Conservation (phyloP, 306 rosid species). For the Cajanus cajan region DNA sequence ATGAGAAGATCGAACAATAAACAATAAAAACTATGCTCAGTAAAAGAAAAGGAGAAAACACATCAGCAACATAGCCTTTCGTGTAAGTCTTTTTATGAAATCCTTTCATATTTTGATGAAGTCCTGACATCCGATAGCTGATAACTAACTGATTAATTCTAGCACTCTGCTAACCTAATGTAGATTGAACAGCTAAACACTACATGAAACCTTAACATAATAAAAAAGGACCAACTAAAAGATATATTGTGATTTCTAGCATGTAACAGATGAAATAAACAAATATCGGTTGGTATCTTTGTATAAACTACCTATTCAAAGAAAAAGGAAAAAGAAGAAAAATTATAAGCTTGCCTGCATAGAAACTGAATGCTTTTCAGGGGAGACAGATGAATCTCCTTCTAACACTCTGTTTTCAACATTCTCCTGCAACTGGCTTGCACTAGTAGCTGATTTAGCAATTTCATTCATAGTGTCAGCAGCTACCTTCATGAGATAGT, state of each 20-base stretch:
- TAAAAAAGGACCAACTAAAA: neutral
- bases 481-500: conserved; percentile 35
- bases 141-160: neutral
- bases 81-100: conserved; percentile 6
- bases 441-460: conserved; percentile 39
- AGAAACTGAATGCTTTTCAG: conserved; percentile 58
- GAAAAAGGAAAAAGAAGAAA: conserved; percentile 18
- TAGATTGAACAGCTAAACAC: neutral
- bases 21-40: neutral
- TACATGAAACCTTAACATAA: neutral
- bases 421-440: conserved; percentile 32
- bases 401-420: conserved; percentile 32
- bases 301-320: conserved; percentile 3
- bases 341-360: conserved; percentile 55
- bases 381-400: conserved; percentile 49
- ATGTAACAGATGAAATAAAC: conserved; percentile 3
- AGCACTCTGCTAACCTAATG: neutral
- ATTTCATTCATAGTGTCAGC: conserved; percentile 33
- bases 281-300: neutral
- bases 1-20: neutral
- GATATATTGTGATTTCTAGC: neutral
- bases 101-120: neutral
- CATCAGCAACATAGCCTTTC: neutral
- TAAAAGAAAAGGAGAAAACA: neutral
- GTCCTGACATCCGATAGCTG: neutral